These are phyloP conservation scores for Solanum phureja DNA, from an alignment of 257 asterid genomes.

Conservation along the genomic window DNA sequence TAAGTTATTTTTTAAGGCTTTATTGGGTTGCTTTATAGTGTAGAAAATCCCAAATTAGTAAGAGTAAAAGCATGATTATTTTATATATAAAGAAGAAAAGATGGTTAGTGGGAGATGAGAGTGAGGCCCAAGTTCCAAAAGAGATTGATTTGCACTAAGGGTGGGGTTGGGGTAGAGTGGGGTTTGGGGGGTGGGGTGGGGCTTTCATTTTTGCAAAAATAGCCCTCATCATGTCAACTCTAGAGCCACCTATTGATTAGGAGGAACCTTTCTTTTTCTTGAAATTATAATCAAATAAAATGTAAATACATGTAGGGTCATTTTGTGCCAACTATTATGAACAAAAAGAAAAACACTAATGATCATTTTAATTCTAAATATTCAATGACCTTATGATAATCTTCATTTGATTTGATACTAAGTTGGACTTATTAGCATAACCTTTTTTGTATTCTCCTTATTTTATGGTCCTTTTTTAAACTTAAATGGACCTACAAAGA, in stretches of 20 bases:
- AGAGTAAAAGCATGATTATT: constrained; percentile 17
- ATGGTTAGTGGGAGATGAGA: constrained; percentile 27
- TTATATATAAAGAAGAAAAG: constrained; percentile 18
- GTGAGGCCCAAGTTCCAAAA: constrained; percentile 91
- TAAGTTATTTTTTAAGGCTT: background rate
- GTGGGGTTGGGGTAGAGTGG: background rate
- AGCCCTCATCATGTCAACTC: constrained; percentile 36
- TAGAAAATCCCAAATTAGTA: background rate
- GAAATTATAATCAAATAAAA: background rate
- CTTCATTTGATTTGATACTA: background rate
- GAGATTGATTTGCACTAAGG: constrained; percentile 25
- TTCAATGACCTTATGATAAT: background rate
- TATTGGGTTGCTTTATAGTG: background rate
- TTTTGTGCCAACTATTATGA: background rate
- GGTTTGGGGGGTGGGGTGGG: constrained; percentile 6
- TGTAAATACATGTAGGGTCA: background rate
- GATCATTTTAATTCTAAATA: background rate
- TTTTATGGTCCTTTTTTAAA: background rate
- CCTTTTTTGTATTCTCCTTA: background rate
- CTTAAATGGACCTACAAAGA: background rate
- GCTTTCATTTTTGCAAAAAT: background rate
- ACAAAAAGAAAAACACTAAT: background rate
- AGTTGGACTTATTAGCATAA: background rate
- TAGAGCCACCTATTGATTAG: constrained; percentile 34
- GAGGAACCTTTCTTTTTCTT: constrained; percentile 9